phyloP scores from a whole-genome alignment of 2,329 filamentous ascomycete genomes.

The Penicillium olsonii region DNA sequence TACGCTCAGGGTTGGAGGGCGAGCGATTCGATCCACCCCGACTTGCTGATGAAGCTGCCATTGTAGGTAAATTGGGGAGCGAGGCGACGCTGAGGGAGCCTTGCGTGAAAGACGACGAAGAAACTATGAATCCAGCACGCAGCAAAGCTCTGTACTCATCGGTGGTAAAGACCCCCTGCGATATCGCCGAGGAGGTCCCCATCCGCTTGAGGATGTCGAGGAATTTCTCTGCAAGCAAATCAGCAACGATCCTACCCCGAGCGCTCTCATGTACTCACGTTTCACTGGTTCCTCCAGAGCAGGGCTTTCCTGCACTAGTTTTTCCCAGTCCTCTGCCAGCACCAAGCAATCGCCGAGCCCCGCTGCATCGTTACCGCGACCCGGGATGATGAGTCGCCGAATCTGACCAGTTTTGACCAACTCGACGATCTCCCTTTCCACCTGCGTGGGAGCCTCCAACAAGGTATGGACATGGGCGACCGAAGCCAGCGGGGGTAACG shows the following conservation, averaged over 20 bases:
- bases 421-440: slow-evolving; percentile 60
- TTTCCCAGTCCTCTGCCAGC: slow-evolving; percentile 55
- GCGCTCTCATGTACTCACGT: slow-evolving; percentile 23
- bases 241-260: neutral
- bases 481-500: slow-evolving; percentile 60
- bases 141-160: slow-evolving; percentile 53
- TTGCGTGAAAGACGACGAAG: slow-evolving; percentile 44
- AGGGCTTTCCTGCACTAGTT: slow-evolving; percentile 38
- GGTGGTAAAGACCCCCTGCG: slow-evolving; percentile 47
- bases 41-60: slow-evolving; percentile 28
- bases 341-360: slow-evolving; percentile 62
- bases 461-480: slow-evolving; percentile 63
- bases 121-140: slow-evolving; percentile 57
- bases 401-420: slow-evolving; percentile 54
- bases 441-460: slow-evolving; percentile 56
- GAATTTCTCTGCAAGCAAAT: slow-evolving; percentile 48
- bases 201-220: slow-evolving; percentile 49
- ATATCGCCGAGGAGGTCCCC: slow-evolving; percentile 49
- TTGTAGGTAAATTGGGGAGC: slow-evolving; percentile 31
- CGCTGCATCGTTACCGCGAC: slow-evolving; percentile 57
- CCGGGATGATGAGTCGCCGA: slow-evolving; percentile 57
- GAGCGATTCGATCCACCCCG: slow-evolving; percentile 18
- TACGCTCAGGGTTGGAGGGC: slow-evolving; percentile 12
- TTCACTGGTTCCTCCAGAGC: slow-evolving; percentile 38
- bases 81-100: slow-evolving; percentile 47